Evolutionary conservation across 768 basidiomycete genomes (phyloP), one percentile per base, ranked within the genome.

Genomic region (Lactarius akahatsu): DNA sequence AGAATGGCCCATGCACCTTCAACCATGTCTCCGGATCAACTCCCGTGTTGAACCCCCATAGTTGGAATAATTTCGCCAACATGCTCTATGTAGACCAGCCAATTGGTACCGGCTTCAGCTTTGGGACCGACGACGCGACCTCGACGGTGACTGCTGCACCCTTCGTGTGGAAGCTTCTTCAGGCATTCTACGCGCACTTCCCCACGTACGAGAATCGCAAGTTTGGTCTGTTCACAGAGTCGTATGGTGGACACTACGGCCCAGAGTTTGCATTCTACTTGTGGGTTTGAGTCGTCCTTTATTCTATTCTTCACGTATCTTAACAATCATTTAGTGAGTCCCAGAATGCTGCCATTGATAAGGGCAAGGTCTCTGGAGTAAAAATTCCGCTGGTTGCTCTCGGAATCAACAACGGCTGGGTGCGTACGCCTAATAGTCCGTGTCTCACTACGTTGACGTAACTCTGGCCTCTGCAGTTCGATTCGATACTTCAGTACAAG

Each of bases 161-260:
- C 15, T 32, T 32, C 28, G 28, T 56, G 55, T 56, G 55, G 55
- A 47, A 47, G n/a, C n/a, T 45, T 45, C 20, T 45, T 20, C 45
- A 45, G 45, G 45, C 45, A n/a, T 45, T 55, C 54, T 55, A 55
- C 54, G 28, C 28, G 18, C 77, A 77, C 64, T 85, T 85, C 63
- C 62, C 80, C 40, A 77, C 78, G 78, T 79, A 78, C 30, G 71
- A 76, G 41, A 65, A 66, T 3, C 77, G 76, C 62, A 76, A 77
- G 6, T 73, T 85, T 55, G 83, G 80, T 2, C 74, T 85, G 47
- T 85, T 83, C 83, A 82, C 83, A 2, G 83, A 85, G 72, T 83
- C 82, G 78, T 65, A 57, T 20, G 64, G 68, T 20, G 73, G 73
- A 6, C 73, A 74, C 56, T 73, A 71, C 52, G 73, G 73, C 2